Conservation (phyloP, 768 basidiomycete species). For the Amanita fuliginea region DNA sequence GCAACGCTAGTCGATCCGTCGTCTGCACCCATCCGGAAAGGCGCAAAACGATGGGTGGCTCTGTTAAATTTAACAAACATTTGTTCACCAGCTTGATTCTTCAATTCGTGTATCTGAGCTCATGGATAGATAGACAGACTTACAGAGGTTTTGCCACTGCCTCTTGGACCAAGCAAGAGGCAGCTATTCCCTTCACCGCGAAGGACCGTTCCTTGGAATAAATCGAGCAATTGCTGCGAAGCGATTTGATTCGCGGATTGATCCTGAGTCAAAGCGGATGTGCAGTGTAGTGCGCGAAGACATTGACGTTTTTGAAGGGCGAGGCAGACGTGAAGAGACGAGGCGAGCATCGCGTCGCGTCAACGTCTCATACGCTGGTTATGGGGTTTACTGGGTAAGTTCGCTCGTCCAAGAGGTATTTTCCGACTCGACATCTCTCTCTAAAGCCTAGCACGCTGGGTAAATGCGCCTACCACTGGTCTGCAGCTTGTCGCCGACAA, state of each 20-base stretch:
- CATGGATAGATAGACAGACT: conserved; percentile 11
- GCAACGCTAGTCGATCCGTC: conserved; percentile 83
- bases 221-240: conserved; percentile 42
- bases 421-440: conserved; percentile 5
- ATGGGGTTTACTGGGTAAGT: conserved; percentile 60
- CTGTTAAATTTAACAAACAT: conserved; percentile 28
- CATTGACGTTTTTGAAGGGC: conserved; percentile 8
- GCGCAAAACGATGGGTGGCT: conserved; percentile 60
- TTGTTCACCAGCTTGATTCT: conserved; percentile 39
- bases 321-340: background rate
- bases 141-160: conserved; percentile 80
- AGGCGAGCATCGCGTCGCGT: conserved; percentile 14
- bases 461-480: conserved; percentile 69
- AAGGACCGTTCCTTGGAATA: conserved; percentile 63
- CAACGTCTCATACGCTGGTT: conserved; percentile 10
- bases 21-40: conserved; percentile 80
- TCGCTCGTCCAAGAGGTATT: conserved; percentile 1
- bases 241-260: conserved; percentile 40
- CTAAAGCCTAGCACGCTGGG: conserved; percentile 65
- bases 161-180: conserved; percentile 73
- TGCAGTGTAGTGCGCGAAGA: conserved; percentile 5
- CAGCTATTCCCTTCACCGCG: conserved; percentile 94
- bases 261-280: conserved; percentile 14
- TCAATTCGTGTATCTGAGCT: conserved; percentile 2
- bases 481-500: conserved; percentile 61